These are phyloP conservation scores for Galerina marginata DNA, from an alignment of 768 basidiomycete species.

Conservation along the genomic window DNA sequence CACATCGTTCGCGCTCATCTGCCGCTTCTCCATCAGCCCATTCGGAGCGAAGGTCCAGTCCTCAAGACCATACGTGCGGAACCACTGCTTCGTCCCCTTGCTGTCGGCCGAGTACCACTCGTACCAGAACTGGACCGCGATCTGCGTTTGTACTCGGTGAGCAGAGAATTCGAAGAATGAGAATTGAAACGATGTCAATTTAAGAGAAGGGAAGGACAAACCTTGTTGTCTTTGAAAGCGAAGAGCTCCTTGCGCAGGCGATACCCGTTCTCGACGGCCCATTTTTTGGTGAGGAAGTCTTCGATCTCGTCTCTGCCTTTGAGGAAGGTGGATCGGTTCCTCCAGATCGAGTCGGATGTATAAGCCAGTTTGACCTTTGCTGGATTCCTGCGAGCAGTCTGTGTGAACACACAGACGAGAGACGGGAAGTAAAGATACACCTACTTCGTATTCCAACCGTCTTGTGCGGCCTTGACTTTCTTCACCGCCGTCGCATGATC, in stretches of 20 bases:
- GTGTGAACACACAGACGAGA: no score
- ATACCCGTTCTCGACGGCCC: conserved; percentile 57
- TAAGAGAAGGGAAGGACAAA: neutral
- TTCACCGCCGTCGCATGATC: conserved; percentile 17
- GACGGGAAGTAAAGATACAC: neutral
- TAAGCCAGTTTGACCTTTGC: conserved; percentile 50
- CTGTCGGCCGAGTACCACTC: conserved; percentile 43
- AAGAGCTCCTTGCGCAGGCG: conserved; percentile 60
- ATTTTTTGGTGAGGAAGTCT: conserved; percentile 54
- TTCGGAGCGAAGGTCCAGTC: conserved; percentile 60
- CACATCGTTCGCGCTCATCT: conserved; percentile 55
- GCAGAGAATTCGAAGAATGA: no score
- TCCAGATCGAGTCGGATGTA: conserved; percentile 58
- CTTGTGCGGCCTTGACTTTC: conserved; percentile 58
- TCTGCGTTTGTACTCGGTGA: conserved; percentile 22
- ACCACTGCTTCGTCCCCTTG: conserved; percentile 38
- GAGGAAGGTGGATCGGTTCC: conserved; percentile 59
- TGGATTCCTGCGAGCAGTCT: no score
- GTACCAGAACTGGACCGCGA: conserved; percentile 62
- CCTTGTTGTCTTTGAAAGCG: conserved; percentile 54
- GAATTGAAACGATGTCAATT: neutral
- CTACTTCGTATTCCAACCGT: conserved; percentile 50
- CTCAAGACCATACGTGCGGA: conserved; percentile 55
- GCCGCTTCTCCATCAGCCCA: conserved; percentile 60
- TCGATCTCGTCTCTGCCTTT: conserved; percentile 48